These are phyloP conservation scores for Fusarium chuoi DNA, from an alignment of 2,329 filamentous ascomycete species.

Conservation along the genomic window DNA sequence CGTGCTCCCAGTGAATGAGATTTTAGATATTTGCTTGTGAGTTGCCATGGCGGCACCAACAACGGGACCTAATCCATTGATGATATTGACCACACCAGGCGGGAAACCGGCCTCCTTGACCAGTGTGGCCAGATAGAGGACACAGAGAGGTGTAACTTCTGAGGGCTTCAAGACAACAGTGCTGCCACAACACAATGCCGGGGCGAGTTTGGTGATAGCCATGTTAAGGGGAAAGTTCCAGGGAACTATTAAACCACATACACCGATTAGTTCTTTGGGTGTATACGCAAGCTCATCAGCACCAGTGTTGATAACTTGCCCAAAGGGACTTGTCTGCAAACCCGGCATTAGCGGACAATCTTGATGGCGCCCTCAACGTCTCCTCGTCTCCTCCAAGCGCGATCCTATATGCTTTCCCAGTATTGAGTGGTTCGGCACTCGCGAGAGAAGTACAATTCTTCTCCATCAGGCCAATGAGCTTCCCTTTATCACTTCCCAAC, in stretches of 20 bases:
- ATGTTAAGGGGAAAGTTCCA: not conserved
- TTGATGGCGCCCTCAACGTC: not conserved
- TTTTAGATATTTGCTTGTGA: not conserved
- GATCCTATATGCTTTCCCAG: not conserved
- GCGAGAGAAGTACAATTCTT: not conserved
- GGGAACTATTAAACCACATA: not conserved
- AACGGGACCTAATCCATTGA: not conserved
- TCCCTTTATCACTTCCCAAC: not conserved
- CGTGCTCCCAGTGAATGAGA: not conserved
- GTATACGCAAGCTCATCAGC: not conserved
- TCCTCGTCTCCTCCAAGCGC: not conserved
- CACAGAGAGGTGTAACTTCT: not conserved
- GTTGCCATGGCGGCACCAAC: not conserved
- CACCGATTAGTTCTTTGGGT: not conserved
- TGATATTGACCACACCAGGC: not conserved
- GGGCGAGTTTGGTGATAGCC: not conserved
- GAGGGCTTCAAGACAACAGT: not conserved
- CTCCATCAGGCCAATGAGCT: not conserved
- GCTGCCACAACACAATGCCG: not conserved
- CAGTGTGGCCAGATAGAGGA: not conserved
- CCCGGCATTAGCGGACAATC: not conserved
- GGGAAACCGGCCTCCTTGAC: not conserved
- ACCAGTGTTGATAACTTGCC: not conserved
- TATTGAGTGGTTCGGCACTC: not conserved
- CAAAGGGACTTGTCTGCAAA: not conserved